Evolutionary conservation across 2,329 filamentous ascomycete genomes (phyloP).

Genomic region (Stemphylium vesicarium): DNA sequence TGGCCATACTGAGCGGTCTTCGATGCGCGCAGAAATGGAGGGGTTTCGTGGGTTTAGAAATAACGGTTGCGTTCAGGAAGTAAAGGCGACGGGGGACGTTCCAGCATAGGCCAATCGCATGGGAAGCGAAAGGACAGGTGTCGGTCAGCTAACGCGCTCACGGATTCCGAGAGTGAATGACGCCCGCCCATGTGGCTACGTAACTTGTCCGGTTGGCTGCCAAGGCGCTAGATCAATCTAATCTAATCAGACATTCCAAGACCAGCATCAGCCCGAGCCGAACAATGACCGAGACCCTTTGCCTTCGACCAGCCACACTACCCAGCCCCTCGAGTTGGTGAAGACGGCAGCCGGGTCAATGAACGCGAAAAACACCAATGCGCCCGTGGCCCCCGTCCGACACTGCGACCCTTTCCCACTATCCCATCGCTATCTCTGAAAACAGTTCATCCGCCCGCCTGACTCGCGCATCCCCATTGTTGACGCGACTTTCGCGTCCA

Average conservation of each 20-base stretch:
- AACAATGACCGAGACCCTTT: background rate
- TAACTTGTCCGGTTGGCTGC: slow-evolving; percentile 30
- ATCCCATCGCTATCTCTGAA: slow-evolving; percentile 9
- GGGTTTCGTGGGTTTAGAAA: background rate
- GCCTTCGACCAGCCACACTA: slow-evolving; percentile 31
- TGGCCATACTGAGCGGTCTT: slow-evolving; percentile 49
- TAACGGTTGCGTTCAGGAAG: background rate
- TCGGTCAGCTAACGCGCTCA: slow-evolving; percentile 1
- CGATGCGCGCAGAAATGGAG: background rate
- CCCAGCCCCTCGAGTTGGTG: slow-evolving; percentile 32
- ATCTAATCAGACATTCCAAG: background rate
- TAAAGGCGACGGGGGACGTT: background rate
- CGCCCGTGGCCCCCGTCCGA: slow-evolving; percentile 15
- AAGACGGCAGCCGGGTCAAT: slow-evolving; percentile 1
- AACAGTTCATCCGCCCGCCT: background rate
- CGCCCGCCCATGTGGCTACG: slow-evolving; percentile 32
- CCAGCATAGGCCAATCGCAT: background rate
- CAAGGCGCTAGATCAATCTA: slow-evolving; percentile 15
- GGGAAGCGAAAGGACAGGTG: slow-evolving; percentile 19
- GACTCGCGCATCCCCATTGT: background rate
- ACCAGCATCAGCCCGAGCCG: too few relatives aligned
- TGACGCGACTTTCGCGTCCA: slow-evolving; percentile 2
- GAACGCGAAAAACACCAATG: slow-evolving; percentile 19
- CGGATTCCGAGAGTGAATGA: slow-evolving; percentile 2
- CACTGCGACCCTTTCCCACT: slow-evolving; percentile 5